These are phyloP conservation scores for Rubroboletus satanas DNA, from an alignment of 768 basidiomycete species.

Conservation along the genomic window DNA sequence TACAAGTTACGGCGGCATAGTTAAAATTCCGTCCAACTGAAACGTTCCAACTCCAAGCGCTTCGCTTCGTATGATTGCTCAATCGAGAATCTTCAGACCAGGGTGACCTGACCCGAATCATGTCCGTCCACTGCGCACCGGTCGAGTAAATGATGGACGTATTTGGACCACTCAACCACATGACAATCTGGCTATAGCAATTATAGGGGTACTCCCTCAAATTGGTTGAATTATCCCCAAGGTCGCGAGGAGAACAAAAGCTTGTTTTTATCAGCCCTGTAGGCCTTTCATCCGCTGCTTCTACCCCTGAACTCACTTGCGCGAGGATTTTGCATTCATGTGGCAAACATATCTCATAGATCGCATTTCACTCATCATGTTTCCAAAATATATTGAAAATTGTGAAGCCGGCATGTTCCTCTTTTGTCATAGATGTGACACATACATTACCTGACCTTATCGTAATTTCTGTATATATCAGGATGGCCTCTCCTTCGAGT, in stretches of 20 bases:
- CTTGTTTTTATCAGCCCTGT: neutral
- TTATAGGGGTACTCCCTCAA: neutral
- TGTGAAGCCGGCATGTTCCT: neutral
- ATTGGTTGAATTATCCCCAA: neutral
- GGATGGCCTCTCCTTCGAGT: neutral
- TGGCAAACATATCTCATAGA: neutral
- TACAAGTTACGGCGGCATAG: neutral
- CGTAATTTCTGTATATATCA: slow-evolving; percentile 4
- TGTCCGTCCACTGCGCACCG: neutral
- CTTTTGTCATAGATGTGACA: neutral
- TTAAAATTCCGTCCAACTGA: too few species aligned
- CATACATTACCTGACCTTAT: too few species aligned
- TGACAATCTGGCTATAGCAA: neutral
- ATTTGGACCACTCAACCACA: neutral
- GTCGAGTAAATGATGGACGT: neutral
- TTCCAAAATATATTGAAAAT: neutral
- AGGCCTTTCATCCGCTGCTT: neutral
- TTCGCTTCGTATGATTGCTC: neutral
- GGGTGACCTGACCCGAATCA: neutral
- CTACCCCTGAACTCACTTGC: neutral
- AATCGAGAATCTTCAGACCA: neutral
- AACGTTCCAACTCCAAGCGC: too few species aligned
- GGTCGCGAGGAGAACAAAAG: neutral
- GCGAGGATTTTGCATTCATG: neutral
- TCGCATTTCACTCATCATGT: neutral